Evolutionary conservation across 768 basidiomycete genomes (phyloP).

Genomic region (Boletus rubropictus): DNA sequence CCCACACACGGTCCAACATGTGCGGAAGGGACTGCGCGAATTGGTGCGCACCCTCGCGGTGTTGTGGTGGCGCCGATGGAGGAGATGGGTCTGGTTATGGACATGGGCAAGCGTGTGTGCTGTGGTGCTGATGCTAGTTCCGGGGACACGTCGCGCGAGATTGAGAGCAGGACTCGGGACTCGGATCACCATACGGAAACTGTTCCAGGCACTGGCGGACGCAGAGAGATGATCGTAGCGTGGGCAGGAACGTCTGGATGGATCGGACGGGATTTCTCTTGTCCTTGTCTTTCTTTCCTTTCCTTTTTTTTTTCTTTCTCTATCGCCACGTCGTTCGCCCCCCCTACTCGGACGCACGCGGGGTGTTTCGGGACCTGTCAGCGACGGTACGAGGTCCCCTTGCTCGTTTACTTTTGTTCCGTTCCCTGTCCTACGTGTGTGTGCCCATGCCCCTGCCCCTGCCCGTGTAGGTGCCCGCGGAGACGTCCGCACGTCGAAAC

Average conservation of each 20-base stretch:
- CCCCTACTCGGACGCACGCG: background rate
- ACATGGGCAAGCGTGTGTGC: conserved; percentile 27
- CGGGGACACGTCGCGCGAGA: background rate
- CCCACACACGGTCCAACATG: conserved; percentile 46
- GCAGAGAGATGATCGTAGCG: background rate
- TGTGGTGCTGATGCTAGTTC: conserved; percentile 28
- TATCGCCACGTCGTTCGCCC: too few relatives aligned
- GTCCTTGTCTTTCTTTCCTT: too few relatives aligned
- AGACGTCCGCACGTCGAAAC: too few relatives aligned
- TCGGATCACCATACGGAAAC: background rate
- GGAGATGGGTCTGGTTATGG: conserved; percentile 25
- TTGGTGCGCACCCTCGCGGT: conserved; percentile 53
- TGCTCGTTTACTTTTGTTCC: background rate
- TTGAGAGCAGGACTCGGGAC: too few relatives aligned
- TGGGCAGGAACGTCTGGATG: background rate
- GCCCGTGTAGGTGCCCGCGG: too few relatives aligned
- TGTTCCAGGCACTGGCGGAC: background rate
- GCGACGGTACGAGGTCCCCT: background rate
- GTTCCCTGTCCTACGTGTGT: too few relatives aligned
- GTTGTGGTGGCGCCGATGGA: conserved; percentile 68
- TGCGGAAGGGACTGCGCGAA: conserved; percentile 65
- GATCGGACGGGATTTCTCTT: too few relatives aligned
- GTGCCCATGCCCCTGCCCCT: too few relatives aligned
- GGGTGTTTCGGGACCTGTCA: background rate
- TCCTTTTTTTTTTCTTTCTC: too few relatives aligned